Conservation (phyloP, 441 rosid species). For the Populus hybrid region DNA sequence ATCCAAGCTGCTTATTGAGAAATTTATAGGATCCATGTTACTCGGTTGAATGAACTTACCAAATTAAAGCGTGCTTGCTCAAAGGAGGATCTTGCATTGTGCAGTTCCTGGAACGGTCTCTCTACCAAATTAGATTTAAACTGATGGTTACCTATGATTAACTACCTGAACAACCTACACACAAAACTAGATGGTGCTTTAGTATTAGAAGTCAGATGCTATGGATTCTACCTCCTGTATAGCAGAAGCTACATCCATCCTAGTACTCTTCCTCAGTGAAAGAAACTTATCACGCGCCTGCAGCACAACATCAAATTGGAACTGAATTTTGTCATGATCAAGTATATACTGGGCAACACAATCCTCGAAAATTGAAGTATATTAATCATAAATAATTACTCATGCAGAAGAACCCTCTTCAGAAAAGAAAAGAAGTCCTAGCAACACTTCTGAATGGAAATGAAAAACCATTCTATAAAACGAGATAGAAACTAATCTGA, state of each 20-base stretch:
- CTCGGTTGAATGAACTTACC: slow-evolving; percentile 35
- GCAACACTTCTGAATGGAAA: slow-evolving; percentile 1
- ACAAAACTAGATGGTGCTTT: slow-evolving; percentile 6
- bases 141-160: slow-evolving; percentile 29
- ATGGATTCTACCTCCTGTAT: slow-evolving; percentile 66
- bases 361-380: slow-evolving; percentile 5
- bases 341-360: slow-evolving; percentile 7
- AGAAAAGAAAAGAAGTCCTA: not conserved
- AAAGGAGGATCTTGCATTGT: slow-evolving; percentile 66
- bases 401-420: not conserved
- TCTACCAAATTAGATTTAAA: slow-evolving; percentile 47
- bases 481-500: not conserved
- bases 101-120: slow-evolving; percentile 70
- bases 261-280: slow-evolving; percentile 80
- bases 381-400: not conserved
- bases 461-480: not conserved
- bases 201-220: slow-evolving; percentile 12
- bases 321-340: slow-evolving; percentile 20
- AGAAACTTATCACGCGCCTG: slow-evolving; percentile 94
- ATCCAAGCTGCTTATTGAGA: slow-evolving; percentile 1
- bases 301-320: slow-evolving; percentile 18
- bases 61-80: slow-evolving; percentile 87
- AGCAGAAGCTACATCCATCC: slow-evolving; percentile 64
- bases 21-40: slow-evolving; percentile 9
- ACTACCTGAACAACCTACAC: slow-evolving; percentile 17